Conservation (phyloP, 2,329 filamentous ascomycete genomes). For the Aspergillus fijiensis region DNA sequence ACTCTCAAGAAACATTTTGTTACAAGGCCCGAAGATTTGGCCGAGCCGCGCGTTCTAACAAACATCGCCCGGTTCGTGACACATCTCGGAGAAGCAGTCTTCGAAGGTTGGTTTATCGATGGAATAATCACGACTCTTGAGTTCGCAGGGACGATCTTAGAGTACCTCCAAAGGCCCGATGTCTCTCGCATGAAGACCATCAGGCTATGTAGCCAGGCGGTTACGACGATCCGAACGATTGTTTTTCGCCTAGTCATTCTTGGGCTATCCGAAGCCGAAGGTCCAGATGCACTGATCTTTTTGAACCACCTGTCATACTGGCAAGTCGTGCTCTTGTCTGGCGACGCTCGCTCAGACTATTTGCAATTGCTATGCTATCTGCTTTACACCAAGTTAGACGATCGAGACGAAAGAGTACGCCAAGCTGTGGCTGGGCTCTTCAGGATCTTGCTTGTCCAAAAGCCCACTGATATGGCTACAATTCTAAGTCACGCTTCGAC, state of each 20-base stretch:
- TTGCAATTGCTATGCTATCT: conserved; percentile 88
- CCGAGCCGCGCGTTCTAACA: conserved; percentile 78
- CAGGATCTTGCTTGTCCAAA: conserved; percentile 91
- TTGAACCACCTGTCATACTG: conserved; percentile 89
- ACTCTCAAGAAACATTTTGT: conserved; percentile 70
- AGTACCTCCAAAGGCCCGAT: conserved; percentile 84
- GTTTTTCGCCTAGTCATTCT: conserved; percentile 79
- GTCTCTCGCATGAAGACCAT: conserved; percentile 80
- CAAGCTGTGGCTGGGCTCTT: conserved; percentile 78
- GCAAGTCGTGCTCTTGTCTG: conserved; percentile 85
- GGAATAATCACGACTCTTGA: conserved; percentile 81
- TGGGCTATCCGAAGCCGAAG: conserved; percentile 79
- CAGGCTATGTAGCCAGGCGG: conserved; percentile 82
- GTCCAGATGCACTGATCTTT: conserved; percentile 66
- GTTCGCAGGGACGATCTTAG: conserved; percentile 78
- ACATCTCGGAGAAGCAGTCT: conserved; percentile 85
- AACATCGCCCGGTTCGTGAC: conserved; percentile 79
- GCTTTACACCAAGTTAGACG: conserved; percentile 84
- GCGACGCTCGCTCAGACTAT: conserved; percentile 76
- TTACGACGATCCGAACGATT: conserved; percentile 70
- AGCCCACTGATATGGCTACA: conserved; percentile 74
- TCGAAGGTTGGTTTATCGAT: conserved; percentile 94
- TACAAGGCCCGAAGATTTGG: conserved; percentile 68
- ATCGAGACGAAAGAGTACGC: conserved; percentile 65
- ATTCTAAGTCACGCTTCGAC: conserved; percentile 72